Conservation (phyloP, 345 rosid genomes). For the Brassica nigra region DNA sequence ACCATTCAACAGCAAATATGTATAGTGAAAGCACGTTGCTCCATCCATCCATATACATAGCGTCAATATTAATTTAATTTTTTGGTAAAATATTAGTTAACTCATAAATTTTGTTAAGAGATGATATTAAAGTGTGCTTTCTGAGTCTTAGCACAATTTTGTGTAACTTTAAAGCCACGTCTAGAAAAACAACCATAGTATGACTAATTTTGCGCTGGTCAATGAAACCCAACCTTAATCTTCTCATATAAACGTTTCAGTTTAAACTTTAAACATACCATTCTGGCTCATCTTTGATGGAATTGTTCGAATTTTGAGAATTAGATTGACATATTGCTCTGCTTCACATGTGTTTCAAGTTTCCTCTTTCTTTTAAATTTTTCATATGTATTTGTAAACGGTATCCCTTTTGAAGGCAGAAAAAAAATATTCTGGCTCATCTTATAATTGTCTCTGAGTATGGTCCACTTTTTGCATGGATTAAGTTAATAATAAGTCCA, state of each 20-base stretch:
- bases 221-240: neutral
- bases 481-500: too few species aligned
- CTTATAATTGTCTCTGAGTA: too few species aligned
- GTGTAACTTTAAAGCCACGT: neutral
- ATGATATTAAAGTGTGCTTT: constrained; percentile 8
- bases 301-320: too few species aligned
- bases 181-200: neutral
- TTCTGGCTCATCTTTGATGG: too few species aligned
- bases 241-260: neutral
- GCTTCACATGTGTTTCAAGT: too few species aligned
- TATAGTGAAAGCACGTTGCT: constrained; percentile 45
- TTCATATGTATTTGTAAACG: too few species aligned
- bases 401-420: too few species aligned
- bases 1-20: constrained; percentile 58
- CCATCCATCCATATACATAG: neutral
- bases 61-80: neutral
- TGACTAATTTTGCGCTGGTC: constrained; percentile 16
- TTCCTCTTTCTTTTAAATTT: too few species aligned
- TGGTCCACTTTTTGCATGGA: too few species aligned
- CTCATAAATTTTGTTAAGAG: neutral
- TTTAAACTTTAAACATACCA: neutral
- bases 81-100: constrained; percentile 3
- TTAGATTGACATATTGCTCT: too few species aligned
- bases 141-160: constrained; percentile 9
- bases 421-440: too few species aligned